These are phyloP conservation scores for Dissoconium aciculare DNA, from an alignment of 2,329 filamentous ascomycete species.

Conservation along the genomic window DNA sequence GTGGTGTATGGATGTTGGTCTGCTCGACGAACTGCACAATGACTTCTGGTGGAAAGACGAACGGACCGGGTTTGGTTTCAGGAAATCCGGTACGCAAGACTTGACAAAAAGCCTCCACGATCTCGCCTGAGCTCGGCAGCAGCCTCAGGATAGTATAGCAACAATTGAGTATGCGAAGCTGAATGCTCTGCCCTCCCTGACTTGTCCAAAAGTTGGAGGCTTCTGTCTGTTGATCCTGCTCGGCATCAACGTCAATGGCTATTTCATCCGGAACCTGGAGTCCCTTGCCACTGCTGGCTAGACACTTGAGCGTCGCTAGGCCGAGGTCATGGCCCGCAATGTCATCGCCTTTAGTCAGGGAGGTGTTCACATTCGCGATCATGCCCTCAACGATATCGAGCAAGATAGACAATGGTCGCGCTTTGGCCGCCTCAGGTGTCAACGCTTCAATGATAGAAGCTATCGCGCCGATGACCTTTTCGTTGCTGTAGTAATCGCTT, in stretches of 20 bases:
- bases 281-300: constrained; percentile 56
- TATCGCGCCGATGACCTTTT: constrained; percentile 59
- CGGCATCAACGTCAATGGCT: constrained; percentile 51
- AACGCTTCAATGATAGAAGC: constrained; percentile 62
- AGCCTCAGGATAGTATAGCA: constrained; percentile 38
- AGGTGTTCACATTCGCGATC: constrained; percentile 29
- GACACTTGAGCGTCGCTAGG: constrained; percentile 47
- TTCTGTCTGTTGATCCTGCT: constrained; percentile 18
- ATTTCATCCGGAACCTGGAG: constrained; percentile 54
- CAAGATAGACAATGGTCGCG: constrained; percentile 42
- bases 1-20: constrained; percentile 44
- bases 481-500: constrained; percentile 54
- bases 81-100: constrained; percentile 62
- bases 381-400: constrained; percentile 49
- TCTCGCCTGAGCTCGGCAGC: constrained; percentile 48
- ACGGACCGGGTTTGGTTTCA: constrained; percentile 58
- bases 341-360: constrained; percentile 22
- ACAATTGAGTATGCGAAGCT: constrained; percentile 34
- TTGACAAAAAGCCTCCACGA: constrained; percentile 56
- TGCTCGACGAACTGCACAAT: constrained; percentile 48
- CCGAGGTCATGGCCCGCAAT: constrained; percentile 31
- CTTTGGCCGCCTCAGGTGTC: constrained; percentile 40
- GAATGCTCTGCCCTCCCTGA: constrained; percentile 35
- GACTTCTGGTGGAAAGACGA: constrained; percentile 53
- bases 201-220: constrained; percentile 34